Evolutionary conservation across 768 basidiomycete genomes (phyloP).

Genomic region (Tephrocybe sp.): DNA sequence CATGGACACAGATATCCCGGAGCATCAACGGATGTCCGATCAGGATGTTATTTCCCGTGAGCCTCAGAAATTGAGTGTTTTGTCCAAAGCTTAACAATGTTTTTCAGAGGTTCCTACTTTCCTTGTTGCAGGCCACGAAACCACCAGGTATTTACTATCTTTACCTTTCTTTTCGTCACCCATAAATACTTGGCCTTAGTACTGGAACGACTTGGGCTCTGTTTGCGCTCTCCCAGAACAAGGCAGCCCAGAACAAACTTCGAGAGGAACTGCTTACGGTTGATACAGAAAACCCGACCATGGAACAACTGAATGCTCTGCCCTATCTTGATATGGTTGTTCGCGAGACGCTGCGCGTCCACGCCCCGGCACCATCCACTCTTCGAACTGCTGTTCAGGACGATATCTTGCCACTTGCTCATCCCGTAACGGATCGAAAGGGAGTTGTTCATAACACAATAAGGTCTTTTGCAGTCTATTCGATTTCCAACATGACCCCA

Average conservation of each 20-base stretch:
- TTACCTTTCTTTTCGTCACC: background rate
- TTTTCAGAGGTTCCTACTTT: slow-evolving; percentile 48
- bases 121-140: slow-evolving; percentile 49
- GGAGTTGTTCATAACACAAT: slow-evolving; percentile 42
- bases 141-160: slow-evolving; percentile 36
- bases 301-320: slow-evolving; percentile 68
- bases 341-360: slow-evolving; percentile 58
- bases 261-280: slow-evolving; percentile 56
- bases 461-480: slow-evolving; percentile 4
- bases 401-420: slow-evolving; percentile 50
- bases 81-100: background rate
- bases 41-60: slow-evolving; percentile 19
- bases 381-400: slow-evolving; percentile 48
- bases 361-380: slow-evolving; percentile 49
- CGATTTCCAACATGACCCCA: too few relatives aligned
- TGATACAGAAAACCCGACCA: slow-evolving; percentile 57
- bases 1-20: slow-evolving; percentile 43
- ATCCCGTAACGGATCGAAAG: slow-evolving; percentile 42
- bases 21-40: slow-evolving; percentile 20
- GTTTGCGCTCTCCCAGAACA: slow-evolving; percentile 50
- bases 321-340: slow-evolving; percentile 69
- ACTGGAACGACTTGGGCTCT: slow-evolving; percentile 60
- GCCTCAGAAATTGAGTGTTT: background rate
- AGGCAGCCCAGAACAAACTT: slow-evolving; percentile 53
- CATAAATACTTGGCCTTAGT: slow-evolving; percentile 20